Base-by-base conservation (phyloP, 345 rosid species). In the Hibiscus tridactylites region DNA sequence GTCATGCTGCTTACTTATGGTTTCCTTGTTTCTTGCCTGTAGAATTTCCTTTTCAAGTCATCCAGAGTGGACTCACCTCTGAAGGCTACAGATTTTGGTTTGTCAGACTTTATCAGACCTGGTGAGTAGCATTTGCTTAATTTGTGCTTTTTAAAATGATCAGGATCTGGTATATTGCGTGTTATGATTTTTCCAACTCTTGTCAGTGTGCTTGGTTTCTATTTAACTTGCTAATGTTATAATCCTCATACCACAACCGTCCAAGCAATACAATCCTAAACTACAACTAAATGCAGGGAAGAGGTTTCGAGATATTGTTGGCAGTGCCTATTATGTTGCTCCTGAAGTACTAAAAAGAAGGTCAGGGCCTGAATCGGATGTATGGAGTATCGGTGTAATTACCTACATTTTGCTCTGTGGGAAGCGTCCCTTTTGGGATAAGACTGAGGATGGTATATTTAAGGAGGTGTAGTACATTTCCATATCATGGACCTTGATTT, bases 331-430 rank as follows among this genome's bases (percentile, higher is more conserved):
- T 63, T 96, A 91, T 58, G 99, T 96, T 63, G 99, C 99, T 78
- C 99, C 99, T 31, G 99, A 96, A 81, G 99, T 96, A 71, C 78
- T 96, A 81, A 91, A 86, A 79, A 91, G 99, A 16, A 91, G 74
- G 77, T 92, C 99, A 13, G 99, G 99, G 50, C 99, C 99, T 8
- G 98, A 96, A 83, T 96, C 97, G 73, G 99, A 96, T 84, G 98
- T 87, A 65, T 96, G 99, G 99, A 96, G 99, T 75, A 96, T 96
- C 19, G 99, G 98, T 67, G 99, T 96, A 3, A 92, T 92, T 52
- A 96, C 96, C 66, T 96, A 92, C 81, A 96, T 96, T 84, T 86
- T 96, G 61, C 90, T 96, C 6, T 96, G 96, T 35, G 98, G 98
- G 53, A 92, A 88, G 81, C 86, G 99, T 26, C 99, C 99, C 17